Evolutionary conservation across 2,329 filamentous ascomycete genomes (phyloP), one percentile per base, ranked within the genome.

Genomic region (Pseudogymnoascus sp.): DNA sequence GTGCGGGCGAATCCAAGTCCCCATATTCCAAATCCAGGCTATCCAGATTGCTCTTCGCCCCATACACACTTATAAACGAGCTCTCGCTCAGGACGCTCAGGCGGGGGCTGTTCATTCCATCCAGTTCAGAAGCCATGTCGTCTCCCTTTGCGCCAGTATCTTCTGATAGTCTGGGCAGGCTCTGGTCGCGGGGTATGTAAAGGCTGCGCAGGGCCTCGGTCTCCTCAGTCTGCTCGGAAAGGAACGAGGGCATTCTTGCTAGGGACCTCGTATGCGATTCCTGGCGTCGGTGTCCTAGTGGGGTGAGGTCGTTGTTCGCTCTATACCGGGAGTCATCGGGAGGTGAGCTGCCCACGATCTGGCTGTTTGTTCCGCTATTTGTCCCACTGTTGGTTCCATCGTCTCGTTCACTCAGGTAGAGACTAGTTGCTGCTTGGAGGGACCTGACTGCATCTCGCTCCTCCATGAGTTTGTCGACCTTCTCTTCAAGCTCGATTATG

Each of bases 61-160:
- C 85, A 61, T 88, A 88, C 0, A 88, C 76, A 66, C 85, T 88
- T 21, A 81, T 66, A 66, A 88, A 87, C 0, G 85, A 88, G 69
- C 84, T 87, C 70, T 88, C 84, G 65, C 85, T 88, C 64, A 88
- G 72, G 10, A 87, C 76, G 65, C 85, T 88, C 58, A 88, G 72
- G 35, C 79, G 81, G 3, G 85, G 85, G 65, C 84, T 88, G 29
- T 75, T 76, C 63, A 82, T 68, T 44, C 75, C 76, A 60, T 65
- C 65, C 2, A 54, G 44, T 31, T 44, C 60, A 10, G 64, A 63
- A 4, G 40, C 60, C 11, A 71, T 69, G 1, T 70, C 67, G 31
- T 76, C 77, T 5, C 68, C 70, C 44, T 54, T 54, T 3, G 4
- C 26, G 8, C 26, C 26, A 21, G 72, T 72, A 5, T 73, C 72